phyloP scores from a whole-genome alignment of 179 eudicot genomes.

The Silene coronaria region DNA sequence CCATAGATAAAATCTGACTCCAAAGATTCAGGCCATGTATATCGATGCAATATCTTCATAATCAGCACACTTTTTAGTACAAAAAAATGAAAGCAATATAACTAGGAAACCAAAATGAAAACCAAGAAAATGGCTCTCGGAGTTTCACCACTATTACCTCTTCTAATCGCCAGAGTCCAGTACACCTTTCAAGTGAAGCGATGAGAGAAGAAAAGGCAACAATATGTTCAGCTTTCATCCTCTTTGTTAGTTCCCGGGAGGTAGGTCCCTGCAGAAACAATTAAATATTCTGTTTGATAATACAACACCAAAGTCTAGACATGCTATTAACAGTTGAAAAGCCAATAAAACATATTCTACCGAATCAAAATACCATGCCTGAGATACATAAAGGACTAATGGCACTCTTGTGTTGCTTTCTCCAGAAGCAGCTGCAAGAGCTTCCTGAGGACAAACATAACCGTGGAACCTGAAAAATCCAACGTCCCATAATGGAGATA shows the following conservation, averaged over 20 bases:
- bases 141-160: constrained; percentile 51
- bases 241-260: constrained; percentile 36
- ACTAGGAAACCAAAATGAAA: not conserved
- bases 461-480: constrained; percentile 59
- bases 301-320: not conserved
- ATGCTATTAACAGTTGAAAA: constrained; percentile 9
- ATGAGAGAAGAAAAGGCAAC: constrained; percentile 63
- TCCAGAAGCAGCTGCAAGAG: constrained; percentile 71
- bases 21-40: constrained; percentile 80
- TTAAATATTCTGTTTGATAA: constrained; percentile 7
- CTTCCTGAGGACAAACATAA: constrained; percentile 52
- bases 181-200: constrained; percentile 60
- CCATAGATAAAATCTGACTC: constrained; percentile 84
- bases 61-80: not conserved
- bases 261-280: constrained; percentile 57
- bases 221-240: constrained; percentile 37
- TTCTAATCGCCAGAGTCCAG: constrained; percentile 78
- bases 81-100: not conserved
- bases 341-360: not conserved
- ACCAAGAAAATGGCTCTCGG: constrained; percentile 1
- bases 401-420: constrained; percentile 60
- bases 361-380: constrained; percentile 42
- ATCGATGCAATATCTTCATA: constrained; percentile 58
- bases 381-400: constrained; percentile 56
- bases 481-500: constrained; percentile 62